These are phyloP conservation scores for Cladorrhinum samala DNA, from an alignment of 495 filamentous ascomycete genomes.

Conservation along the genomic window DNA sequence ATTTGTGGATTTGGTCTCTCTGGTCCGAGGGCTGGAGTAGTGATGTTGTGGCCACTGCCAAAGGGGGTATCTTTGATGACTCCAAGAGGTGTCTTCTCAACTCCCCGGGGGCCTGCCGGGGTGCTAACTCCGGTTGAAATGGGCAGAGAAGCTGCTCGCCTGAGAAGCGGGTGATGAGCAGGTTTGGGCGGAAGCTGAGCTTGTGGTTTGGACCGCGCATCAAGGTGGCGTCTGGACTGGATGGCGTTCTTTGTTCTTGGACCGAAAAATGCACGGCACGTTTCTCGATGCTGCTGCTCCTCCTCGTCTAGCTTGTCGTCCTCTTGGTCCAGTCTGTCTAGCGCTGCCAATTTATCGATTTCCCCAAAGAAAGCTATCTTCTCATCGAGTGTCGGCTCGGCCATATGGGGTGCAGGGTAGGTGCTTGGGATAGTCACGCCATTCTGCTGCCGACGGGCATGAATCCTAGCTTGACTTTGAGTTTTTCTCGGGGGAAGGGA, in stretches of 20 bases:
- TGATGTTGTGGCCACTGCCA: background rate
- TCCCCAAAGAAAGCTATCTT: slow-evolving; percentile 25
- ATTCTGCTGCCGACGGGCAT: too few relatives aligned
- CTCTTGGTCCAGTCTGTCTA: slow-evolving; percentile 14
- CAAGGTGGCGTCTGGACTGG: background rate
- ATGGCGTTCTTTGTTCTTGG: slow-evolving; percentile 6
- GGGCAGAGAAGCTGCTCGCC: slow-evolving; percentile 15
- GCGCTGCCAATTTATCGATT: slow-evolving; percentile 13
- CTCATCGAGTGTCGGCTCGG: slow-evolving; percentile 13
- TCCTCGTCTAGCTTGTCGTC: slow-evolving; percentile 18
- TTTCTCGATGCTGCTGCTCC: slow-evolving; percentile 18
- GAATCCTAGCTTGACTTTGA: too few relatives aligned
- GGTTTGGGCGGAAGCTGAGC: background rate
- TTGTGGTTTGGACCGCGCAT: background rate
- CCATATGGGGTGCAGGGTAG: slow-evolving; percentile 8
- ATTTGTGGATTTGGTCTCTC: background rate
- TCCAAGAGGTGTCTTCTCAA: background rate
- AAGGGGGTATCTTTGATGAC: slow-evolving; percentile 22
- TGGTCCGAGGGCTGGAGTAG: background rate
- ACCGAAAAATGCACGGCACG: slow-evolving; percentile 19
- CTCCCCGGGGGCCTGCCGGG: background rate
- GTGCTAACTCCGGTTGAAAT: slow-evolving; percentile 5
- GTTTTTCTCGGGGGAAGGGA: background rate
- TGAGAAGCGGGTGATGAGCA: background rate
- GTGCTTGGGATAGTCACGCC: background rate